phyloP scores from a whole-genome alignment of 352 stramenopile species.

The Globisporangium perplexum region DNA sequence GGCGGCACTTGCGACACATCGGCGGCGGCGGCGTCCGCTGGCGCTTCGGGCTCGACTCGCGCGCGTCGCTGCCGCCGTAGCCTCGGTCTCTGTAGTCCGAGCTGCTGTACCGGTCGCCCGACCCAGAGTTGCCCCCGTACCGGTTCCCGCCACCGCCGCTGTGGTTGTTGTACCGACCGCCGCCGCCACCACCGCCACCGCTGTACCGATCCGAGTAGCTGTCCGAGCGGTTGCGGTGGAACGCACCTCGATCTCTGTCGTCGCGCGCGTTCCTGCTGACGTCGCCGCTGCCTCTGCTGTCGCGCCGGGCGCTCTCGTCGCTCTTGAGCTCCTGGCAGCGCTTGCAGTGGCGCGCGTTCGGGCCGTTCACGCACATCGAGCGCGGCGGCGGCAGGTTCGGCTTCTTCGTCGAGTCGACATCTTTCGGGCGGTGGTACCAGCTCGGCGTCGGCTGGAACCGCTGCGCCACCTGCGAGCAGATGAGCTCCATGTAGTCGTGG shows the following conservation, averaged over 20 bases:
- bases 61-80: constrained; percentile 24
- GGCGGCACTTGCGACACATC: constrained; percentile 47
- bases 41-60: constrained; percentile 32
- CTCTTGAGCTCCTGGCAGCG: constrained; percentile 62
- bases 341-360: constrained; percentile 54
- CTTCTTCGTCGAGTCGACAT: constrained; percentile 54
- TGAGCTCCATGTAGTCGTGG: constrained; percentile 97
- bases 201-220: constrained; percentile 6
- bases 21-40: constrained; percentile 21
- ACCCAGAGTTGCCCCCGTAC: constrained; percentile 9
- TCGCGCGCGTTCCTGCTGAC: constrained; percentile 18
- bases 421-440: constrained; percentile 63
- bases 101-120: constrained; percentile 20
- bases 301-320: constrained; percentile 35
- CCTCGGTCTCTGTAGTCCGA: constrained; percentile 19
- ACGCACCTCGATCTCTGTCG: constrained; percentile 10
- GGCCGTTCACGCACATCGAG: constrained; percentile 52
- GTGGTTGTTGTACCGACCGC: constrained; percentile 16
- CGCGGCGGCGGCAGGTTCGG: constrained; percentile 41
- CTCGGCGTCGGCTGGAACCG: constrained; percentile 66
- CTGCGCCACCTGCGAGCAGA: constrained; percentile 90
- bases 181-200: constrained; percentile 2
- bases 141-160: constrained; percentile 13
- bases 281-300: constrained; percentile 10
- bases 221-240: constrained; percentile 7